These are phyloP conservation scores for Fusarium citri DNA, from an alignment of 2,329 filamentous ascomycete genomes.

Conservation along the genomic window DNA sequence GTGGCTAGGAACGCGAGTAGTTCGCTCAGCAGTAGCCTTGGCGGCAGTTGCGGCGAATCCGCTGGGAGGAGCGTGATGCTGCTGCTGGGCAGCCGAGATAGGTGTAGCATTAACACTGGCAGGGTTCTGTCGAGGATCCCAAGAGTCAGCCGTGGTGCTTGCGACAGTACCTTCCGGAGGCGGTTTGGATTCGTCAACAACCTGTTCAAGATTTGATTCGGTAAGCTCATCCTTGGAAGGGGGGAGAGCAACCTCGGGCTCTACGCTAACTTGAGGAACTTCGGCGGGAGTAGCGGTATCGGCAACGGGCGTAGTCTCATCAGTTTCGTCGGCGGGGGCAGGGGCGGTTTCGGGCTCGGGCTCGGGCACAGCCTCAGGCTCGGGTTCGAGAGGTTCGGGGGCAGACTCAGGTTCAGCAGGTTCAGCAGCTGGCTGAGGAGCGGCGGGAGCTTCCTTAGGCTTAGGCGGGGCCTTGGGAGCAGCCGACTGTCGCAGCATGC, in stretches of 20 bases:
- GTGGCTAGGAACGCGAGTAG: conserved; percentile 79
- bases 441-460: conserved; percentile 62
- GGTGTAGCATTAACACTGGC: conserved; percentile 74
- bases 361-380: conserved; percentile 50
- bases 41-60: conserved; percentile 84
- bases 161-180: conserved; percentile 84
- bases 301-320: conserved; percentile 49
- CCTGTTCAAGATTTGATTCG: conserved; percentile 90
- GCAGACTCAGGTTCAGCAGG: conserved; percentile 52
- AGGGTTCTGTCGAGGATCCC: conserved; percentile 74
- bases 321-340: conserved; percentile 44
- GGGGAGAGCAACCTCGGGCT: conserved; percentile 61
- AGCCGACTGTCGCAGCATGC: conserved; percentile 74
- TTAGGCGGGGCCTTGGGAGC: conserved; percentile 68
- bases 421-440: conserved; percentile 55
- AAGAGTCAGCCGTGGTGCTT: conserved; percentile 89
- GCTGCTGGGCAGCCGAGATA: conserved; percentile 71
- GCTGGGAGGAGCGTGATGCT: conserved; percentile 68
- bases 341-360: conserved; percentile 50
- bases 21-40: conserved; percentile 76
- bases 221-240: conserved; percentile 87
- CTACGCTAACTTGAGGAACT: conserved; percentile 46
- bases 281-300: conserved; percentile 47
- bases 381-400: conserved; percentile 49
- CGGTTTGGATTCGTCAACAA: conserved; percentile 83